These are phyloP conservation scores for Camelina sativa DNA, from an alignment of 345 rosid genomes.

Conservation along the genomic window DNA sequence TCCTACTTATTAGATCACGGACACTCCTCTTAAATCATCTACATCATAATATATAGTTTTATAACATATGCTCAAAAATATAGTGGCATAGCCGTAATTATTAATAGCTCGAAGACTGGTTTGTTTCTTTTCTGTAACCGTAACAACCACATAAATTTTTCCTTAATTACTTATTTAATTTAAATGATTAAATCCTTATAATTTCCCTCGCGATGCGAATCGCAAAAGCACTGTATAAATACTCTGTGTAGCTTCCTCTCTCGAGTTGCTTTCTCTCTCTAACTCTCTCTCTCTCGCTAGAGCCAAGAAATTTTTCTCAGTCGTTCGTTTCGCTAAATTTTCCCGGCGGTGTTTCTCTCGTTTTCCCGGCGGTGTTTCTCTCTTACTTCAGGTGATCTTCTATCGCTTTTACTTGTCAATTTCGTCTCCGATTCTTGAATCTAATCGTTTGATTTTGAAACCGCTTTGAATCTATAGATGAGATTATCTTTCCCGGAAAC, in stretches of 20 bases:
- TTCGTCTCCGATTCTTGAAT: constrained; percentile 25
- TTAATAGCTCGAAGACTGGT: neutral
- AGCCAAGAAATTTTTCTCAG: constrained; percentile 14
- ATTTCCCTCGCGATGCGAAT: constrained; percentile 39
- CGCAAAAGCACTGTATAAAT: constrained; percentile 32
- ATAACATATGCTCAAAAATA: neutral
- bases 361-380: constrained; percentile 29
- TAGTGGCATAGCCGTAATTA: constrained; percentile 32
- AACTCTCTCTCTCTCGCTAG: constrained; percentile 30
- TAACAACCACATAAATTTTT: constrained; percentile 27
- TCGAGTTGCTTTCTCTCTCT: constrained; percentile 18
- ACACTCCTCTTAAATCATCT: neutral
- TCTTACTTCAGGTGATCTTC: constrained; percentile 24
- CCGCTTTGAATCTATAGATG: neutral
- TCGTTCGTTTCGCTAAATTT: neutral
- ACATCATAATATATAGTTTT: constrained; percentile 11
- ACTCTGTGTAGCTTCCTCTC: constrained; percentile 15
- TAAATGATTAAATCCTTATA: neutral
- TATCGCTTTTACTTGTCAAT: neutral
- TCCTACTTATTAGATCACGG: neutral
- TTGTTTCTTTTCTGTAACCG: constrained; percentile 21
- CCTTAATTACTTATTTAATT: neutral
- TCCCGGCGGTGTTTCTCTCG: constrained; percentile 20
- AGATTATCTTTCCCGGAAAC: neutral
- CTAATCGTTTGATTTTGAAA: neutral